Percentiles rank a stretch among this genome's conserved stretches.
Evolutionary conservation across 768 basidiomycete genomes (phyloP).

Genomic region (Naganishia friedmannii): DNA sequence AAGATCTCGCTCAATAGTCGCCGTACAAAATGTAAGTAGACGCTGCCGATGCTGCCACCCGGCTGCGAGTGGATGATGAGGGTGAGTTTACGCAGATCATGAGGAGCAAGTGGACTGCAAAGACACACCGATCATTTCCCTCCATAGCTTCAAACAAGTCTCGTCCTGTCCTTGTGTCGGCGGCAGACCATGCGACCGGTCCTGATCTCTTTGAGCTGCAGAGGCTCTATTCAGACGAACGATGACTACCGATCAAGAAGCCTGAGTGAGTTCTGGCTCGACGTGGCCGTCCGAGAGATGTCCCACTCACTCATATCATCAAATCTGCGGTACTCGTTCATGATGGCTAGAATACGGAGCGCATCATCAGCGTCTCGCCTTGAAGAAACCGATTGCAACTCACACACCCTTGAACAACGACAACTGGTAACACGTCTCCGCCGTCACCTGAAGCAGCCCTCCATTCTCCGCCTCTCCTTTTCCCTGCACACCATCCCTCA

Average conservation of each 20-base stretch:
- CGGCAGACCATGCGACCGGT: constrained; percentile 23
- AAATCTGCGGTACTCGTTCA: constrained; percentile 48
- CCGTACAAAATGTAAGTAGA: constrained; percentile 42
- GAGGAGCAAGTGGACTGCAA: not conserved
- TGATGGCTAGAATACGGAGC: constrained; percentile 39
- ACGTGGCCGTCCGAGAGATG: not conserved
- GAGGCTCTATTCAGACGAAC: constrained; percentile 45
- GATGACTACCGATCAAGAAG: constrained; percentile 34
- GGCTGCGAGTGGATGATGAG: constrained; percentile 32
- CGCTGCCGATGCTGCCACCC: constrained; percentile 51
- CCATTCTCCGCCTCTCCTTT: constrained; percentile 21
- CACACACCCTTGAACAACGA: constrained; percentile 45
- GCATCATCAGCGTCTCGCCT: not conserved
- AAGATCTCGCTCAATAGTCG: constrained; percentile 38
- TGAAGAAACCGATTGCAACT: not conserved
- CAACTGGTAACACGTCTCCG: constrained; percentile 50
- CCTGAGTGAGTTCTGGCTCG: not conserved
- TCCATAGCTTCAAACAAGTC: constrained; percentile 47
- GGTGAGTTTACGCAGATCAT: not conserved
- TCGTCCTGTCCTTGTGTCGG: constrained; percentile 37
- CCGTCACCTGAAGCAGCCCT: constrained; percentile 32
- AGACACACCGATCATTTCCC: constrained; percentile 51
- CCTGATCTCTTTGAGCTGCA: constrained; percentile 47
- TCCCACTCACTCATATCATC: constrained; percentile 39
- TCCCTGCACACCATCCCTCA: constrained; percentile 6